Evolutionary conservation across 805 yeast species (phyloP).

Genomic region (Candida nonsorbophila): DNA sequence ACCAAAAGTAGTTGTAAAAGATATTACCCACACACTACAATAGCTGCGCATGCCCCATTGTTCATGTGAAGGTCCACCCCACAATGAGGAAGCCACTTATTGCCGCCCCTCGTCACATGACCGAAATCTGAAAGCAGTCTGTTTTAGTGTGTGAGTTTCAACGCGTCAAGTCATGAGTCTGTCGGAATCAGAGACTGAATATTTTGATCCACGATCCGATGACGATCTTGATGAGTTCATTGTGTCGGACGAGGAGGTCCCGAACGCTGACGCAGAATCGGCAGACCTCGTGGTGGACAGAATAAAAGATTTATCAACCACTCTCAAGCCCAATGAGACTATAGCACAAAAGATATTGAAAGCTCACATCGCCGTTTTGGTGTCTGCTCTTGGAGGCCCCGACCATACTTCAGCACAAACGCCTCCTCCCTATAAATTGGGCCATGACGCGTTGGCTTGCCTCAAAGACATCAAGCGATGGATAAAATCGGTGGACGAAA

Average conservation of each 20-base stretch:
- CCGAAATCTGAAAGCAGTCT: too few relatives aligned
- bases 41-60: too few relatives aligned
- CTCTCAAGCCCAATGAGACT: constrained; percentile 26
- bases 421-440: constrained; percentile 62
- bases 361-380: constrained; percentile 75
- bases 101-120: too few relatives aligned
- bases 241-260: constrained; percentile 20
- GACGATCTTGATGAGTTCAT: constrained; percentile 33
- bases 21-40: neutral
- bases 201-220: constrained; percentile 9
- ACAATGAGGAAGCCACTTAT: too few relatives aligned
- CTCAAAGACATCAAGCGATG: constrained; percentile 83
- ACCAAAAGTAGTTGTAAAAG: constrained; percentile 1
- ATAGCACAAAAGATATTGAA: constrained; percentile 40
- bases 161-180: too few relatives aligned
- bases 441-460: constrained; percentile 85
- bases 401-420: constrained; percentile 49
- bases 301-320: constrained; percentile 15
- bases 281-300: constrained; percentile 15
- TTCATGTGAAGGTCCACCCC: too few relatives aligned
- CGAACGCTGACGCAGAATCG: constrained; percentile 2
- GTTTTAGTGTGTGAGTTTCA: too few relatives aligned
- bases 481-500: constrained; percentile 80
- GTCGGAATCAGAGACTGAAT: too few relatives aligned
- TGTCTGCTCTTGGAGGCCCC: constrained; percentile 87